Evolutionary conservation across 805 yeast genomes (phyloP), one percentile per base, ranked within the genome.

Genomic region (Cyberlindnera meyerae): DNA sequence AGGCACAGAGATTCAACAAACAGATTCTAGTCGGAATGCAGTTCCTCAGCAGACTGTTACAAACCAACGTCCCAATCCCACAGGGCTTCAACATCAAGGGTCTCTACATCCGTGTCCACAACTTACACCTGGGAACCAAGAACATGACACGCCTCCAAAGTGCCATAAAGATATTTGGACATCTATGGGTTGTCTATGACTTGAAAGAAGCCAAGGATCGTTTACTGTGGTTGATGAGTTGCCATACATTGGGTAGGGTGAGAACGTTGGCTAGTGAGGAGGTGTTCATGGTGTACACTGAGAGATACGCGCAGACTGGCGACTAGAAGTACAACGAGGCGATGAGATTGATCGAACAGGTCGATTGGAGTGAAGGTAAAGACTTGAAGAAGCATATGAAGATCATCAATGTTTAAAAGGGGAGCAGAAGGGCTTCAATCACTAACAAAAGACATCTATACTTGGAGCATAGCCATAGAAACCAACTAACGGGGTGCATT

Each of bases 81-180:
- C 13, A 16, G 2, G 36, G 28, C 1, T 54, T 54, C 33, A 51
- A 50, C 24, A 48, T 57, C 14, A 49, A 61, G 25, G 57, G 63
- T 1, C 52, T 78, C 5, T 73, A 63, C 30, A 62, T 73, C 2
- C 58, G 77, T 21, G 56, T 73, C 5, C 77, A 68, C 60, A 81
- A 81, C 49, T 54, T 77, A 24, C 81, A 79, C 36, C 58, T 81
- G 24, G 70, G 70, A 39, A 71, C 76, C 1, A 51, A 63, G 5
- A 66, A 65, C 34, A 30, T 61, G 7, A 38, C 55, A 0, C 54
- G 77, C 28, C 42, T 76, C 1, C 46, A 55, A 1, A 47, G 63
- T 11, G 68, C 71, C 0, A 50, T 77, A 5, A 57, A 62, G 34
- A 43, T 76, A 0, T 70, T 79, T 43, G 69, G 67, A 6, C 58